phyloP scores from a whole-genome alignment of 139 green algal genomes.

The Bryopsis sp. region DNA sequence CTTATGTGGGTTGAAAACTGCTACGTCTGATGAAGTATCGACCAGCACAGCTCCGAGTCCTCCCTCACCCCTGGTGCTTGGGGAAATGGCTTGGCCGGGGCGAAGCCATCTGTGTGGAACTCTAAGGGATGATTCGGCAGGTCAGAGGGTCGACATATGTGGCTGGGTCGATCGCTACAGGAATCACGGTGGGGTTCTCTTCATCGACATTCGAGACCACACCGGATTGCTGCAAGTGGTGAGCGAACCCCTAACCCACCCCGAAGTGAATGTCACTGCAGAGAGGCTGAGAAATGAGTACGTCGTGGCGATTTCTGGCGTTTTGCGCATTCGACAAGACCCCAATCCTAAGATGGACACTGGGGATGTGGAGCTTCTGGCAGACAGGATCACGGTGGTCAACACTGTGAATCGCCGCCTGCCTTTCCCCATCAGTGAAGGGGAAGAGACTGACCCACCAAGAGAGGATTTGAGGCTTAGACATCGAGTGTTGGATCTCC shows the following conservation, averaged over 20 bases:
- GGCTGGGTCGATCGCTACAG: conserved; percentile 91
- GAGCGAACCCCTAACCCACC: conserved; percentile 38
- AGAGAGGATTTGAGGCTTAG: conserved; percentile 79
- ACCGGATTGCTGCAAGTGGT: conserved; percentile 86
- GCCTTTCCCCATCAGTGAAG: conserved; percentile 73
- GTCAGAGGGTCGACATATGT: conserved; percentile 63
- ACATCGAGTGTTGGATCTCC: conserved; percentile 88
- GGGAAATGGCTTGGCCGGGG: conserved; percentile 42
- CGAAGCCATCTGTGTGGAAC: conserved; percentile 43
- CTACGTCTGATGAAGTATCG: too few species aligned
- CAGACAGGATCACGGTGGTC: conserved; percentile 55
- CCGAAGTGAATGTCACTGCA: conserved; percentile 38
- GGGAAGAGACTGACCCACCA: conserved; percentile 42
- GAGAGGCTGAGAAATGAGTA: conserved; percentile 74
- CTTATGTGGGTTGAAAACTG: too few species aligned
- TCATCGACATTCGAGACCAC: conserved; percentile 89
- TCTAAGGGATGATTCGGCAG: conserved; percentile 40
- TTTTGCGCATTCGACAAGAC: conserved; percentile 60
- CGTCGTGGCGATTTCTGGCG: conserved; percentile 73
- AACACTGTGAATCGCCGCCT: conserved; percentile 73
- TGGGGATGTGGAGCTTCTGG: conserved; percentile 64
- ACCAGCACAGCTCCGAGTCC: too few species aligned
- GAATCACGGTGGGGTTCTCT: conserved; percentile 87
- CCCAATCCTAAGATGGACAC: conserved; percentile 81
- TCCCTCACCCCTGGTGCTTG: too few species aligned